Conservation (phyloP, 1,284 basidiomycete species). For the Apiotrichum mycotoxinovorans region DNA sequence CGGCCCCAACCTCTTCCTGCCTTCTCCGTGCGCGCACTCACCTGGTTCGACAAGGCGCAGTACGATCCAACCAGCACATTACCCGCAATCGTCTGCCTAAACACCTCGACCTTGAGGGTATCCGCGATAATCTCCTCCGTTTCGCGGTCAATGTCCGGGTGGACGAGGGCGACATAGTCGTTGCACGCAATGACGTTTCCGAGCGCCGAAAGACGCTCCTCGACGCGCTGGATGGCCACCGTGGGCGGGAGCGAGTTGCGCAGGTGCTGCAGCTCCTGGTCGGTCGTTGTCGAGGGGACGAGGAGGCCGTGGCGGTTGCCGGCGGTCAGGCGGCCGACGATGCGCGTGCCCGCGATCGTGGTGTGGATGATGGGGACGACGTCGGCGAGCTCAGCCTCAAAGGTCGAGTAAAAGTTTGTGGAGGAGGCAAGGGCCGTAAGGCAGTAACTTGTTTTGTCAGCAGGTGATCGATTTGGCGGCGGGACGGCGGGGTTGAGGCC, state of each 20-base stretch:
- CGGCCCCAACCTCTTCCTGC: not conserved
- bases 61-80: conserved; percentile 97
- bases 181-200: conserved; percentile 99
- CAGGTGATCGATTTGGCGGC: not conserved
- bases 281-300: conserved; percentile 91
- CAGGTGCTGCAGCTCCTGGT: conserved; percentile 97
- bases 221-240: conserved; percentile 90
- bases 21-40: too few species aligned
- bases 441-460: conserved; percentile 63
- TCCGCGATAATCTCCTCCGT: conserved; percentile 99
- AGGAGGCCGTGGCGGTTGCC: conserved; percentile 95
- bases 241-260: conserved; percentile 91
- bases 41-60: conserved; percentile 80
- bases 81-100: conserved; percentile 93
- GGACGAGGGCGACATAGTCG: conserved; percentile 94
- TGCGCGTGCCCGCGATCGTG: conserved; percentile 90
- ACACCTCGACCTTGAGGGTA: conserved; percentile 98
- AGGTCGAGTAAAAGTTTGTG: conserved; percentile 96
- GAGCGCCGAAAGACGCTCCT: conserved; percentile 91
- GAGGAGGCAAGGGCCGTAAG: conserved; percentile 88
- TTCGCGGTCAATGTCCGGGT: conserved; percentile 96
- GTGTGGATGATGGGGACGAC: conserved; percentile 96
- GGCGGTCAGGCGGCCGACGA: conserved; percentile 88
- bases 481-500: not conserved
- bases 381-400: conserved; percentile 90